Conservation (phyloP, 1,284 basidiomycete genomes). For the Laetiporus sulphureus region DNA sequence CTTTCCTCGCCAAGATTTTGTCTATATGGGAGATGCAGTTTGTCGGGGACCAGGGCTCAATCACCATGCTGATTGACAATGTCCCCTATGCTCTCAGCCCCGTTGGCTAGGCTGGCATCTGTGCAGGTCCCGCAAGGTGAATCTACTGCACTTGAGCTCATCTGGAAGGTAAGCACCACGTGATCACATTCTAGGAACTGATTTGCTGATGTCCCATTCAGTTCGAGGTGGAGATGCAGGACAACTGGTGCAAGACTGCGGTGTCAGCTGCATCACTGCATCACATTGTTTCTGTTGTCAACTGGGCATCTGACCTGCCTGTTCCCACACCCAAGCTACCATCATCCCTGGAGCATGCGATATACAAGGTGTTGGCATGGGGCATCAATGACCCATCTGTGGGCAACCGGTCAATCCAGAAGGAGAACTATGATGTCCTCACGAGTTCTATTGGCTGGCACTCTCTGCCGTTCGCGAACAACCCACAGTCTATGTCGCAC, state of each 20-base stretch:
- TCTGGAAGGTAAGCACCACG: slow-evolving; percentile 68
- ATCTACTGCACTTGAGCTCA: slow-evolving; percentile 51
- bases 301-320: slow-evolving; percentile 72
- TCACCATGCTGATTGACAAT: slow-evolving; percentile 37
- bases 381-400: slow-evolving; percentile 69
- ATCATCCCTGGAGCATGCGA: no score
- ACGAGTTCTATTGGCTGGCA: slow-evolving; percentile 93
- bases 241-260: slow-evolving; percentile 81
- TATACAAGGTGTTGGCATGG: slow-evolving; percentile 73
- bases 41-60: slow-evolving; percentile 39
- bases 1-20: slow-evolving; percentile 44
- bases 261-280: slow-evolving; percentile 59
- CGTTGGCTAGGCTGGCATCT: slow-evolving; percentile 62
- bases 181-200: background rate
- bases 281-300: slow-evolving; percentile 71
- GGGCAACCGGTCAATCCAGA: slow-evolving; percentile 48
- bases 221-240: slow-evolving; percentile 80
- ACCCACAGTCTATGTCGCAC: slow-evolving; percentile 36
- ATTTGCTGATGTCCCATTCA: slow-evolving; percentile 21
- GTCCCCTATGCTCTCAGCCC: slow-evolving; percentile 70
- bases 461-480: slow-evolving; percentile 51
- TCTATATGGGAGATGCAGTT: slow-evolving; percentile 42
- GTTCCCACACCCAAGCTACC: slow-evolving; percentile 27
- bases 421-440: slow-evolving; percentile 60
- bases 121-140: slow-evolving; percentile 62